phyloP scores from a whole-genome alignment of 176 grass and related monocot species.

The Eragrostis curvula region DNA sequence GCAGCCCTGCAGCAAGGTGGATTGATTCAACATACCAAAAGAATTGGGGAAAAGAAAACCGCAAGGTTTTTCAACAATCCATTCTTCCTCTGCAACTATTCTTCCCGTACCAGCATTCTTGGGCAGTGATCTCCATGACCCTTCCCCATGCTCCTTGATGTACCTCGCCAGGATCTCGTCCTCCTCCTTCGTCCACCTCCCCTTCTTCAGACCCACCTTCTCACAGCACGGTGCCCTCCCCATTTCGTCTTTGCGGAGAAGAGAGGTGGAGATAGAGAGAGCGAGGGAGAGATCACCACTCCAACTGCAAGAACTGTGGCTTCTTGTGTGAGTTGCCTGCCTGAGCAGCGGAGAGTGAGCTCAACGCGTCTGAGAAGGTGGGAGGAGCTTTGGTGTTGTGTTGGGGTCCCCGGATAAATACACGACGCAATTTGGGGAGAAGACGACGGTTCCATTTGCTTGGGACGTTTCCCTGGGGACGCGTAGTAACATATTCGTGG shows the following conservation, averaged over 20 bases:
- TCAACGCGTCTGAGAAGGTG: background rate
- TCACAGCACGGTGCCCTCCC: constrained; percentile 69
- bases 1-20: constrained; percentile 29
- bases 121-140: constrained; percentile 59
- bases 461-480: constrained; percentile 24
- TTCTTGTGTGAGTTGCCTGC: background rate
- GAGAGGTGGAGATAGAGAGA: no score
- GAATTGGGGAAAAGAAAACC: background rate
- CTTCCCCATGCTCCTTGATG: constrained; percentile 56
- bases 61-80: background rate
- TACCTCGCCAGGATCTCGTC: constrained; percentile 50
- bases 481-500: background rate
- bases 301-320: background rate
- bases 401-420: background rate
- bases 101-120: constrained; percentile 61
- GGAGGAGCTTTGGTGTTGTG: background rate
- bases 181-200: constrained; percentile 72
- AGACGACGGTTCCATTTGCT: background rate
- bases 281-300: background rate
- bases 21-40: background rate
- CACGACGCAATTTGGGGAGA: background rate
- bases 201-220: constrained; percentile 68
- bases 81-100: background rate
- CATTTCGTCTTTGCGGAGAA: constrained; percentile 24
- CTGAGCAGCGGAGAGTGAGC: background rate